Evolutionary conservation across 2,329 filamentous ascomycete species (phyloP).

Genomic region (Fusarium continuum): DNA sequence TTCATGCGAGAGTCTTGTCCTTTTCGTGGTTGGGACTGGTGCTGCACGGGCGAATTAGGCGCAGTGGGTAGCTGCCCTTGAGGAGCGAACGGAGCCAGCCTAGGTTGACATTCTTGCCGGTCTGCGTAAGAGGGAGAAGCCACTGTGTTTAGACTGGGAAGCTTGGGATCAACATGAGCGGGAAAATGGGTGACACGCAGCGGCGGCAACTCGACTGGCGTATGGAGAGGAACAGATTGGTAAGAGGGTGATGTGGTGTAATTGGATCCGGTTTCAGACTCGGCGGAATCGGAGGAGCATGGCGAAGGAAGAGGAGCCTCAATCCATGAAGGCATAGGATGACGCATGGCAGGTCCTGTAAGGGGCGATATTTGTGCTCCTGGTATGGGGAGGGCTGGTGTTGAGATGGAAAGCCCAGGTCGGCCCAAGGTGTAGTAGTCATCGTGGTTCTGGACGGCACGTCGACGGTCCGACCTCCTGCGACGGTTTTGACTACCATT

Average conservation of each 20-base stretch:
- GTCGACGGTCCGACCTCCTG: conserved; percentile 59
- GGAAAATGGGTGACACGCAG: conserved; percentile 29
- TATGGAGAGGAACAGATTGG: conserved; percentile 48
- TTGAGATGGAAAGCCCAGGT: conserved; percentile 45
- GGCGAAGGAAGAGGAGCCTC: conserved; percentile 52
- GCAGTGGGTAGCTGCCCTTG: conserved; percentile 42
- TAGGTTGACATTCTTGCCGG: conserved; percentile 18
- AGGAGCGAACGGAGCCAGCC: conserved; percentile 17
- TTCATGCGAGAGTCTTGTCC: conserved; percentile 40
- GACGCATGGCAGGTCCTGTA: conserved; percentile 34
- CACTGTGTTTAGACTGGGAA: conserved; percentile 44
- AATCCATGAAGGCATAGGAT: conserved; percentile 35
- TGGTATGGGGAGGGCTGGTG: conserved; percentile 27
- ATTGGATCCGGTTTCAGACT: conserved; percentile 72
- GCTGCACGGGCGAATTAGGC: conserved; percentile 42
- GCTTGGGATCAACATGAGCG: conserved; percentile 29
- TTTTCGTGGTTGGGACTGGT: conserved; percentile 22
- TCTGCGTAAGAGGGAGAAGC: conserved; percentile 21
- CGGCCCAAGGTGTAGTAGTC: conserved; percentile 37
- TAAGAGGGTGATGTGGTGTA: conserved; percentile 67
- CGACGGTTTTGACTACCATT: conserved; percentile 91
- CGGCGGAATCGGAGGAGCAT: conserved; percentile 58
- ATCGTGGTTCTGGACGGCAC: conserved; percentile 39
- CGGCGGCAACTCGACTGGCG: conserved; percentile 55
- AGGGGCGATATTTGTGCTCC: conserved; percentile 27